These are phyloP conservation scores for Coniochaeta sp. DNA, from an alignment of 2,329 filamentous ascomycete species.

Conservation along the genomic window DNA sequence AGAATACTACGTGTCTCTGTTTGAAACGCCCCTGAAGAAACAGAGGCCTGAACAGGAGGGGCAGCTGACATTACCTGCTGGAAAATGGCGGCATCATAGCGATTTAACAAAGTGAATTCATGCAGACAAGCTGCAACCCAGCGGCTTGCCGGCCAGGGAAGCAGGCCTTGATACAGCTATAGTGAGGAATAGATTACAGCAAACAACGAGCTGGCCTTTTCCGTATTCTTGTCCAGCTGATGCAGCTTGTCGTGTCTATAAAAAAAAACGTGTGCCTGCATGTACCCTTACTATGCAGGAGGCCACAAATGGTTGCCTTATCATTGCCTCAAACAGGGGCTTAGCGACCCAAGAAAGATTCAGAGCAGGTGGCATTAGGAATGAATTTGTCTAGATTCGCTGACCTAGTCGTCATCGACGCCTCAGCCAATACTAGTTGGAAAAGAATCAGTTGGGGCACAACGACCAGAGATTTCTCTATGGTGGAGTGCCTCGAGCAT, in stretches of 20 bases:
- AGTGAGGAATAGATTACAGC: not conserved
- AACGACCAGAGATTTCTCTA: no score
- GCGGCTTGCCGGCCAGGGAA: not conserved
- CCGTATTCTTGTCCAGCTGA: not conserved
- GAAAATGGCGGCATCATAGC: not conserved
- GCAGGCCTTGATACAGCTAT: not conserved
- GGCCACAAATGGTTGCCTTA: no score
- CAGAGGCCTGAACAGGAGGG: not conserved
- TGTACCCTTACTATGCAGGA: no score
- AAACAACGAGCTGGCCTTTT: not conserved
- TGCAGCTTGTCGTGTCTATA: not conserved
- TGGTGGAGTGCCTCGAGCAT: no score
- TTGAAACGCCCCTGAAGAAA: not conserved
- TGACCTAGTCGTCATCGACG: no score
- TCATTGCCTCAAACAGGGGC: no score
- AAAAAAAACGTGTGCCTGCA: not conserved
- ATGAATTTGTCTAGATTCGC: no score
- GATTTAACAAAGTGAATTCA: not conserved
- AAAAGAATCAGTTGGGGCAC: no score
- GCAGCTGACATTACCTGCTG: not conserved
- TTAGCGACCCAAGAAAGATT: no score
- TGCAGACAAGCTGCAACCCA: not conserved
- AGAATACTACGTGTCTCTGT: not conserved
- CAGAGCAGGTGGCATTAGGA: no score
- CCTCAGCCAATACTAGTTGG: no score